Evolutionary conservation across 192 early-diverging fungal genomes (phyloP), one percentile per base, ranked within the genome.

Genomic region (Spinellus fusiger): DNA sequence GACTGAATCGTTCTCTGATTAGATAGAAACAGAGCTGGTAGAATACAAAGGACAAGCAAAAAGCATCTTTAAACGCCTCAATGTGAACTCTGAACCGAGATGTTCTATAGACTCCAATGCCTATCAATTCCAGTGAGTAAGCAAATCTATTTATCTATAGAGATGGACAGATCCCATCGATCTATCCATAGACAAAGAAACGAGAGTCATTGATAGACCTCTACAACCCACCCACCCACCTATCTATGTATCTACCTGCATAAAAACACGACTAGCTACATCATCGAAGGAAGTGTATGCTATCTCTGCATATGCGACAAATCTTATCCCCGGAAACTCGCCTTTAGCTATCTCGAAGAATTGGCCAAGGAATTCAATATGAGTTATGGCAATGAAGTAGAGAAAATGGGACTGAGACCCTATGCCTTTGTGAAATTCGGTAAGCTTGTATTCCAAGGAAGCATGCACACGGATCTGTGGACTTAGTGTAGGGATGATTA

Each of bases 381-480:
- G 77, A 89, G 89, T 70, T 95, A 96, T 67, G 96, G 96, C 55
- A 83, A 84, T 59, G 93, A 98, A 62, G 86, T 93, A 4, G 86
- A 89, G 33, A 85, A 87, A 28, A 75, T 75, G 23, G 92, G 84
- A 40, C 84, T 95, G 33, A 77, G 96, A 49, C 94, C 96, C 15
- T 98, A 96, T 70, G 96, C 96, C 13, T 96, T 98, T 79, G 92
- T 96, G 52, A 93, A 93, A 68, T 98, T 98, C 69, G 91, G 90
- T 89, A 78, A 23, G 65, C 18, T n/a, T 44, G 1, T 44, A 9
- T 37, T 37, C 13, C 13, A 37, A 37, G 13, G 5, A 37, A 37
- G 13, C 35, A 37, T 9, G 13, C 35, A 37, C 35, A 9, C 13
- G 35, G 13, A 37, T 37, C 5, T 37, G 13, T 13, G 35, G 13